phyloP scores from a whole-genome alignment of 2,329 filamentous ascomycete species.

The Rugonectria rugulosa region DNA sequence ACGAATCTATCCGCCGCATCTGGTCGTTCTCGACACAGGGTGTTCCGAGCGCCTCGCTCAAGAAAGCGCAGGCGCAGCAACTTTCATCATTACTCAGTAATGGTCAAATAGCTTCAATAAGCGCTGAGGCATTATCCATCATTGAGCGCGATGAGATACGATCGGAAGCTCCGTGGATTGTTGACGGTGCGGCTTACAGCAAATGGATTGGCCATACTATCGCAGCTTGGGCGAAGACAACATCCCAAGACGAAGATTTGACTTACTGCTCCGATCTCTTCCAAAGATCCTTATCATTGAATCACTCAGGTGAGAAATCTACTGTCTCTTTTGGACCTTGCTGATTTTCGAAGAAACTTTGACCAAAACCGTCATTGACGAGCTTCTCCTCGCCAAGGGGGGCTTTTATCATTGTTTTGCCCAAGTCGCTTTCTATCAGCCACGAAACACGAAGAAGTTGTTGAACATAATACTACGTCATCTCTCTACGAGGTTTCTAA shows the following conservation, averaged over 20 bases:
- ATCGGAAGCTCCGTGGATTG: constrained; percentile 62
- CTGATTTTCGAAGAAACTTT: constrained; percentile 48
- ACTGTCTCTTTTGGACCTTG: not conserved
- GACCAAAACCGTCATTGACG: constrained; percentile 45
- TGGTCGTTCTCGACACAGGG: constrained; percentile 46
- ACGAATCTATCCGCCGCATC: constrained; percentile 46
- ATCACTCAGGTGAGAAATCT: constrained; percentile 69
- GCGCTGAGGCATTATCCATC: constrained; percentile 63
- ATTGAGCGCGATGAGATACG: constrained; percentile 46
- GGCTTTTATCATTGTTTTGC: constrained; percentile 36
- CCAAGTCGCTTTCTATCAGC: constrained; percentile 41
- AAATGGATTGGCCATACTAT: constrained; percentile 77
- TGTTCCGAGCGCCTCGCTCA: constrained; percentile 34
- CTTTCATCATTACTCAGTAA: constrained; percentile 56
- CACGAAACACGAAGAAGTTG: constrained; percentile 38
- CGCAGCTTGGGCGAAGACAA: constrained; percentile 49
- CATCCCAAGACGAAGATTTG: constrained; percentile 44
- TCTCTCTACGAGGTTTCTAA: constrained; percentile 55
- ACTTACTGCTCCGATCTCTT: constrained; percentile 58
- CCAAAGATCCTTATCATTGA: constrained; percentile 71
- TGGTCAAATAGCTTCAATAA: constrained; percentile 58
- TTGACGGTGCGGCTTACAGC: constrained; percentile 69
- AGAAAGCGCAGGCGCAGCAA: constrained; percentile 44
- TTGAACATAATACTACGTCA: constrained; percentile 44
- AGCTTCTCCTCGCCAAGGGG: constrained; percentile 46